Evolutionary conservation across 2,329 filamentous ascomycete species (phyloP).

Genomic region (Colletotrichum sp.): DNA sequence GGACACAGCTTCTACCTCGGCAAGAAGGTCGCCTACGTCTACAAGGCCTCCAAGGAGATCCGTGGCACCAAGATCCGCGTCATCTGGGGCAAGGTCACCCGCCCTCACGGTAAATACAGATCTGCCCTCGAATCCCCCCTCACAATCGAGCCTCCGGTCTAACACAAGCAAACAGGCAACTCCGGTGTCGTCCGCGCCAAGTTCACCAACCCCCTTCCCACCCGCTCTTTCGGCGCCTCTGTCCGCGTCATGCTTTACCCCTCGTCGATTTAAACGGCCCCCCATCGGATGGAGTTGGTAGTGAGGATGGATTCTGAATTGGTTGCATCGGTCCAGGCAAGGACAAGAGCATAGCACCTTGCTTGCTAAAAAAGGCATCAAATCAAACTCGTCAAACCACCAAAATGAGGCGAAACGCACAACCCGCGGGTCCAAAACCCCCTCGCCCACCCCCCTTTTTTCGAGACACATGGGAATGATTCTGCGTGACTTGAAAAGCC

Average conservation of each 20-base stretch:
- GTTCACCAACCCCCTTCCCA: slow-evolving; percentile 94
- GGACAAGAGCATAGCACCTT: slow-evolving; percentile 56
- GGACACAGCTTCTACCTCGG: slow-evolving; percentile 84
- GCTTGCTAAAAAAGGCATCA: slow-evolving; percentile 53
- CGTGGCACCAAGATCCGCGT: slow-evolving; percentile 98
- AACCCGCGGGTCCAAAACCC: slow-evolving; percentile 20
- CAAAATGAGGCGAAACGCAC: slow-evolving; percentile 22
- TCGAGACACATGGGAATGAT: slow-evolving; percentile 19
- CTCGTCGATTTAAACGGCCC: slow-evolving; percentile 83
- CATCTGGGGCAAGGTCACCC: slow-evolving; percentile 98
- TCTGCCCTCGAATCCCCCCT: not conserved
- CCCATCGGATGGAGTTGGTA: slow-evolving; percentile 63
- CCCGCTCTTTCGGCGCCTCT: slow-evolving; percentile 95
- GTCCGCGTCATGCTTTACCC: slow-evolving; percentile 98
- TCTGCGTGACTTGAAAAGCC: slow-evolving; percentile 13
- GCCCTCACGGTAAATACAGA: slow-evolving; percentile 79
- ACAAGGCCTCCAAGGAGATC: slow-evolving; percentile 93
- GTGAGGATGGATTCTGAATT: slow-evolving; percentile 67
- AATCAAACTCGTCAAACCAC: slow-evolving; percentile 55
- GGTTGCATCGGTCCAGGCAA: slow-evolving; percentile 64
- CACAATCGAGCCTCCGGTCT: not conserved
- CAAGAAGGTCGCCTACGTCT: slow-evolving; percentile 99
- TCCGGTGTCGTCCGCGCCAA: slow-evolving; percentile 97
- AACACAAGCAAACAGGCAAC: slow-evolving; percentile 69
- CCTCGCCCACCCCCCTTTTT: slow-evolving; percentile 27